Conservation (phyloP, 1,284 basidiomycete species). For the Cerrena zonata region DNA sequence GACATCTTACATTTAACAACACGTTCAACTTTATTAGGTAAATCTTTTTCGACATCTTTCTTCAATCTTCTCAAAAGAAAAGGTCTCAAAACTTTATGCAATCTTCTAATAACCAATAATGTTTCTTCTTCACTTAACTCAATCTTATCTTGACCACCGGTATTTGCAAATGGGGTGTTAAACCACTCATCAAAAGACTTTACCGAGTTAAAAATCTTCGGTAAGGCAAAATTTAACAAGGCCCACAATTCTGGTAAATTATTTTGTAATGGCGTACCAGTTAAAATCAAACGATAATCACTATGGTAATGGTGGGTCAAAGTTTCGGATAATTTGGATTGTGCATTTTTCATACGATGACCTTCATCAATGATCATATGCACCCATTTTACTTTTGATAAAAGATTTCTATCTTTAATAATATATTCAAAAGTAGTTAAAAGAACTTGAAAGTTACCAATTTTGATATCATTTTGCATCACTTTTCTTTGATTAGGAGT, state of each 20-base stretch:
- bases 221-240: constrained; percentile 94
- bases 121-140: constrained; percentile 99
- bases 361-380: constrained; percentile 99
- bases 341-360: constrained; percentile 99
- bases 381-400: constrained; percentile 93
- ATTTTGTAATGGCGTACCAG: constrained; percentile 97
- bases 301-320: constrained; percentile 91
- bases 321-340: constrained; percentile 90
- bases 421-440: constrained; percentile 99
- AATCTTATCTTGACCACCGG: constrained; percentile 93
- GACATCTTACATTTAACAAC: constrained; percentile 98
- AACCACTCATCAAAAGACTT: constrained; percentile 99
- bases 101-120: constrained; percentile 91
- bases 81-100: constrained; percentile 96
- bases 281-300: constrained; percentile 91
- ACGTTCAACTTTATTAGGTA: constrained; percentile 99
- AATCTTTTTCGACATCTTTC: constrained; percentile 96
- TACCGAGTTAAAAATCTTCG: constrained; percentile 98
- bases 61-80: constrained; percentile 95
- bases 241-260: constrained; percentile 98
- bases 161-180: constrained; percentile 98
- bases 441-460: constrained; percentile 88
- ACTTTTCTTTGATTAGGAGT: constrained; percentile 77
- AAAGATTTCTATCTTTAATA: constrained; percentile 90
- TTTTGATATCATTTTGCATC: constrained; percentile 69